Base-by-base conservation (phyloP, 2,329 filamentous ascomycete genomes). In the Falciphora oryzae region DNA sequence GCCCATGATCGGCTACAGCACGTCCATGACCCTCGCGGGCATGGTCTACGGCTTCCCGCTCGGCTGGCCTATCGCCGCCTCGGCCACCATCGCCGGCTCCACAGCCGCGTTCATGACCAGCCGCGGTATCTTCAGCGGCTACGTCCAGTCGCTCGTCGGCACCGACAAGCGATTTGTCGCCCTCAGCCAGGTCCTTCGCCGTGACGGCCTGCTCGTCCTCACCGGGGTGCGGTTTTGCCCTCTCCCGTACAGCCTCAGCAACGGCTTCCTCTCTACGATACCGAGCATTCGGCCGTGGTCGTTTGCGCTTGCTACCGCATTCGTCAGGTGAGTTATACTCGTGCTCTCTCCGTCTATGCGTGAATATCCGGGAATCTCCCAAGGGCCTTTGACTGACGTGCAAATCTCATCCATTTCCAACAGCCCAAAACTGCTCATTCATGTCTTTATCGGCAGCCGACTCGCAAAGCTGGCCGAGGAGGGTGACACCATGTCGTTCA, bases 201-300 rank as follows among this genome's bases (percentile, higher is more conserved):
- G 91, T 72, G 95, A 99, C 72, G 95, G 95, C 0, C 77, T 99
- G 63, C 90, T 92, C 71, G 87, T 98, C 64, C 83, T 99, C 59
- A 89, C 92, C 67, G 96, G 95, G 84, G 95, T 99, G 70, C 86
- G 95, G 35, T 84, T 98, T 68, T 98, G 94, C 72, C 95, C 95
- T 2, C 75, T 99, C 66, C 95, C 95, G 18, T 99, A 96, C 75
- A 95, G 91, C 63, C 80, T 98, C 69, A 93, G 91, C 73, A 99
- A 99, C 74, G 95, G 93, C 62, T 96, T 96, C 66, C 86, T 99
- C 64, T 92, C 92, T 35, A 98, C 95, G 1, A 93, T 99, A 67
- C 93, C 93, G 3, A 96, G 90, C 38, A 91, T 99, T 44, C 84
- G 88, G 29, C 90, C 91, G 57, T 75, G 83, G 66, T 85, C 85